Percentiles rank a stretch among this genome's conserved stretches.
Evolutionary conservation across 176 grass and related monocot species (phyloP).

Genomic region (Bonia amplexicaulis): DNA sequence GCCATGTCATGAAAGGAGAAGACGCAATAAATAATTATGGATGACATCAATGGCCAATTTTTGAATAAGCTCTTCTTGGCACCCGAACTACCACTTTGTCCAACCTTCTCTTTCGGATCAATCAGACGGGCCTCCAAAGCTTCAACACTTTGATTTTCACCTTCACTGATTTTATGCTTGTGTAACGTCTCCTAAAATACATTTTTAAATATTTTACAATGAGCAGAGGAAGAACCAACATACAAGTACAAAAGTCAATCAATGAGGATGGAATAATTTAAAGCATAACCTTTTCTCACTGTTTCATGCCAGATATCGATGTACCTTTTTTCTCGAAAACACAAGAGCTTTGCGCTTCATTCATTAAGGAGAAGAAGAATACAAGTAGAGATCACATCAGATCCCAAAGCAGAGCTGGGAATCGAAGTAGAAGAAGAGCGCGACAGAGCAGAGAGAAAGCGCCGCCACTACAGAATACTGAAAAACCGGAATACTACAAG

Average conservation of each 20-base stretch:
- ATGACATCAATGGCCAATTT: constrained; percentile 96
- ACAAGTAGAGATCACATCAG: too few relatives aligned
- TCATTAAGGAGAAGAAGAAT: too few relatives aligned
- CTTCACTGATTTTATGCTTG: constrained; percentile 45
- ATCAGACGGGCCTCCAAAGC: constrained; percentile 49
- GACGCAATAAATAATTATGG: constrained; percentile 79
- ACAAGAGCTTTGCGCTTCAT: too few relatives aligned
- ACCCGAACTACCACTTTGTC: constrained; percentile 30
- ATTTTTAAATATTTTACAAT: neutral
- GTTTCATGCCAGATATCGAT: neutral
- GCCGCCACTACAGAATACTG: too few relatives aligned
- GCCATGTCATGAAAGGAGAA: constrained; percentile 94
- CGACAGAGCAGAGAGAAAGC: too few relatives aligned
- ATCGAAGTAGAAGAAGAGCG: too few relatives aligned
- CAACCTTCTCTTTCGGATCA: constrained; percentile 32
- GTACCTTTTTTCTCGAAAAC: too few relatives aligned
- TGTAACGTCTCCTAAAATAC: constrained; percentile 77
- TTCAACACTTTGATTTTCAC: constrained; percentile 35
- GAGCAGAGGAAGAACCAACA: neutral
- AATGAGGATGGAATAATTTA: neutral
- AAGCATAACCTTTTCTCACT: neutral
- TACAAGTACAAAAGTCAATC: neutral
- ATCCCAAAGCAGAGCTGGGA: too few relatives aligned
- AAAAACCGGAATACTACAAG: too few relatives aligned
- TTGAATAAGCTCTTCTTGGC: constrained; percentile 68